Base-by-base conservation (phyloP, 2,329 filamentous ascomycete genomes). In the Colletotrichum tanaceti region DNA sequence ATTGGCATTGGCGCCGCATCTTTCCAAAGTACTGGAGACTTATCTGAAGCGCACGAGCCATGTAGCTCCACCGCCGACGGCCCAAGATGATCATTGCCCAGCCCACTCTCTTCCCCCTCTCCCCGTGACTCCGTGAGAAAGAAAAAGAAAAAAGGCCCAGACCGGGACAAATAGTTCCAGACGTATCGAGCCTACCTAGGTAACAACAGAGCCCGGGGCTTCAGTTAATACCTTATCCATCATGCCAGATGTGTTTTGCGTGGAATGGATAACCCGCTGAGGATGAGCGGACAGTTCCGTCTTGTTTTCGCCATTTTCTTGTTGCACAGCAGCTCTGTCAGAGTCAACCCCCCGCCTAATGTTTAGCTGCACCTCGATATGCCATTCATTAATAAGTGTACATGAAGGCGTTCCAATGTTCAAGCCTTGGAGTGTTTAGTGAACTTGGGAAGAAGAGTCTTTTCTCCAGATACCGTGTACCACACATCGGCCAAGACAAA, bases 21-120 rank as follows among this genome's bases (percentile, higher is more conserved):
- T 39, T 47, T 66, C 50, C 55, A 20, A 71, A 54, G 70, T 71
- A 71, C 47, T 53, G 63, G 63, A 38, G 55, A 68, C 65, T 68
- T 68, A 55, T 62, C 44, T 24, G n/a, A 5, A 41, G 47, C 57
- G 65, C 65, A 65, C 65, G 55, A 57, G 28, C 62, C 50, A 50
- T 50, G 20, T 9, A 38, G 58, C 58, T 22, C 63, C 63, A 63
- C 65, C 5, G 35, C 43, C 53, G 43, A 49, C 43, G 61, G 47
- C 28, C 60, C 35, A 50, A 58, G 41, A 24, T 22, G 18, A 28
- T 65, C 32, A 49, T 49, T 55, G 61, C 62, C 49, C 49, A 43
- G 46, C 49, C 28, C 28, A 32, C 28, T 32, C 28, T 32, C 28
- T 32, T 32, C 28, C 28, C 28, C 28, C 28, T 28, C 24, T 28